These are phyloP conservation scores for Trebouxia gelatinosa DNA, from an alignment of 163 green algal genomes.

Conservation along the genomic window DNA sequence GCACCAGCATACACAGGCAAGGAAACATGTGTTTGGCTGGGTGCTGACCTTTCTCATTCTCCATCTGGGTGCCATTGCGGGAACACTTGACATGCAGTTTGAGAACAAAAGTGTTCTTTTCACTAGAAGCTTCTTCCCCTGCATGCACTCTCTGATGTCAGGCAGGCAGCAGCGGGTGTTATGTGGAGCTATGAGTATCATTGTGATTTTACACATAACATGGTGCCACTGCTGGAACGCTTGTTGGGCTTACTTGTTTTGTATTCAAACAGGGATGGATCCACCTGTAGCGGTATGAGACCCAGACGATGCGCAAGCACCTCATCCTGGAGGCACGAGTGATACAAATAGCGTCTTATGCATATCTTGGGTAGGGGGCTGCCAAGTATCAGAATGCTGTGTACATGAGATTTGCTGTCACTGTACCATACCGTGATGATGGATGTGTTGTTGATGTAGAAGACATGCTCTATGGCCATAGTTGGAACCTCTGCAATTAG, in stretches of 20 bases:
- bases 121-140: constrained; percentile 62
- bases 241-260: constrained; percentile 14
- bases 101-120: constrained; percentile 96
- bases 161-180: neutral
- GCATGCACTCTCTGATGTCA: too few relatives aligned
- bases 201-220: too few relatives aligned
- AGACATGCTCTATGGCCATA: constrained; percentile 98
- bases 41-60: constrained; percentile 47
- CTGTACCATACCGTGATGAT: constrained; percentile 83
- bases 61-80: constrained; percentile 33
- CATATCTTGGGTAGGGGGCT: too few relatives aligned
- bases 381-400: too few relatives aligned
- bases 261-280: constrained; percentile 76
- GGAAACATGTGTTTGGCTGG: too few relatives aligned
- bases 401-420: too few relatives aligned
- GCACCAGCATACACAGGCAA: neutral
- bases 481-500: constrained; percentile 95
- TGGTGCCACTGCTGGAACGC: neutral
- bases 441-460: constrained; percentile 97
- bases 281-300: constrained; percentile 84
- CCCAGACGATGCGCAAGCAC: constrained; percentile 94
- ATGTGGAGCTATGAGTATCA: too few relatives aligned
- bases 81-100: constrained; percentile 79
- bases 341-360: too few relatives aligned
- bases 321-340: too few relatives aligned